Conservation (phyloP, 371 early-diverging fungal genomes). For the Mortierella sp. region DNA sequence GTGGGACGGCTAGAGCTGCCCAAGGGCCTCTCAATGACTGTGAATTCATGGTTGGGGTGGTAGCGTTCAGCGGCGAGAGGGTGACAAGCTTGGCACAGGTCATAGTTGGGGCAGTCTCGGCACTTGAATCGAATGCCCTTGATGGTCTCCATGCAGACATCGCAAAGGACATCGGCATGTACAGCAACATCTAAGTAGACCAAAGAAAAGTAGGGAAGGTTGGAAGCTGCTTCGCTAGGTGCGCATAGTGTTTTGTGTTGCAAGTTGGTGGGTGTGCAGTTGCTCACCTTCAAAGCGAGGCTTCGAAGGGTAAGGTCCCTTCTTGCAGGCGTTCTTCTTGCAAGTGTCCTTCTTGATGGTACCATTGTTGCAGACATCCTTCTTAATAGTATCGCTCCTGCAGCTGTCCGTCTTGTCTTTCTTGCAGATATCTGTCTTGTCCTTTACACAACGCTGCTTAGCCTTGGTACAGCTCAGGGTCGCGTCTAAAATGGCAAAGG, state of each 20-base stretch:
- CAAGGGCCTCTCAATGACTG: slow-evolving; percentile 29
- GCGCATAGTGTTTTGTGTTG: too few species aligned
- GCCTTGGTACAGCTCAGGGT: neutral
- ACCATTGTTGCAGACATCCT: neutral
- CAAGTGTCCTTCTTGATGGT: neutral
- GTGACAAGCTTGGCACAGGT: slow-evolving; percentile 65
- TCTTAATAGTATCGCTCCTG: neutral
- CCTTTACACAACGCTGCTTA: neutral
- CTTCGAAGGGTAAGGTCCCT: neutral
- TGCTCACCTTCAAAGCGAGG: slow-evolving; percentile 5
- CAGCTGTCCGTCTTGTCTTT: neutral
- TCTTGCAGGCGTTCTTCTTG: slow-evolving; percentile 4
- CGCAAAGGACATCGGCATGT: slow-evolving; percentile 53
- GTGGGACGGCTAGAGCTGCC: neutral
- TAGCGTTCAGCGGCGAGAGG: slow-evolving; percentile 31
- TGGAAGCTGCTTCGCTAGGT: too few species aligned
- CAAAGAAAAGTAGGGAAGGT: too few species aligned
- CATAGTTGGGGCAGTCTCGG: slow-evolving; percentile 62
- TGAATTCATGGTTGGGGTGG: slow-evolving; percentile 51
- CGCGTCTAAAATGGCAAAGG: neutral
- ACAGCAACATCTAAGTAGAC: slow-evolving; percentile 16
- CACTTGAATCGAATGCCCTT: slow-evolving; percentile 62
- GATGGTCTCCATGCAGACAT: slow-evolving; percentile 60
- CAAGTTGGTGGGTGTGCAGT: neutral
- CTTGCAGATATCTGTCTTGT: neutral